These are phyloP conservation scores for Adansonia gregorii DNA, from an alignment of 441 rosid species.

Conservation along the genomic window DNA sequence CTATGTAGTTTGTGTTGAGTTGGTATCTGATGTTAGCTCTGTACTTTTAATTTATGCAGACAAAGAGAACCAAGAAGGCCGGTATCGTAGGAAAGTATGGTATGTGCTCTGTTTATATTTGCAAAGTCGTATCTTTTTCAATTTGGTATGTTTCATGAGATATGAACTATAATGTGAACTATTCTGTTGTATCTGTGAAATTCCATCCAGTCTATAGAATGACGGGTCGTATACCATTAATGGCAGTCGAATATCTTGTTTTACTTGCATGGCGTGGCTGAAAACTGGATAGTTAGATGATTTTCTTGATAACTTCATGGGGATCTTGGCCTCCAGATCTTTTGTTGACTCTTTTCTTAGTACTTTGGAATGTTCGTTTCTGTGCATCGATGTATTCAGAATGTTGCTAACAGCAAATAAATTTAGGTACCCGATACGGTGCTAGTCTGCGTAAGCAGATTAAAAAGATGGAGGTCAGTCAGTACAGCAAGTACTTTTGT, in stretches of 20 bases:
- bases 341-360: neutral
- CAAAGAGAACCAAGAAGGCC: conserved; percentile 71
- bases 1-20: neutral
- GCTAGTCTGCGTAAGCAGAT: conserved; percentile 97
- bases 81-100: conserved; percentile 64
- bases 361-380: neutral
- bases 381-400: neutral
- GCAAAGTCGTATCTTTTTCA: neutral
- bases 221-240: neutral
- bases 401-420: neutral
- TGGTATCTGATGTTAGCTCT: neutral
- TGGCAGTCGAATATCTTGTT: neutral
- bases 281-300: neutral
- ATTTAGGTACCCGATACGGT: conserved; percentile 77
- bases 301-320: neutral
- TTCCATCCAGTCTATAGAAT: neutral
- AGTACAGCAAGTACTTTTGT: conserved; percentile 92
- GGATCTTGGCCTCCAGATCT: neutral
- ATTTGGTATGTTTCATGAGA: neutral
- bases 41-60: conserved; percentile 33
- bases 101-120: conserved; percentile 27
- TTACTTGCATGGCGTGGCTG: neutral
- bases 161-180: neutral
- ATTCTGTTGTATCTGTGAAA: neutral
- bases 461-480: conserved; percentile 85